Percentiles rank a stretch among this genome's conserved stretches.
Evolutionary conservation across 768 basidiomycete genomes (phyloP).

Genomic region (Phlegmacium glaucopus): DNA sequence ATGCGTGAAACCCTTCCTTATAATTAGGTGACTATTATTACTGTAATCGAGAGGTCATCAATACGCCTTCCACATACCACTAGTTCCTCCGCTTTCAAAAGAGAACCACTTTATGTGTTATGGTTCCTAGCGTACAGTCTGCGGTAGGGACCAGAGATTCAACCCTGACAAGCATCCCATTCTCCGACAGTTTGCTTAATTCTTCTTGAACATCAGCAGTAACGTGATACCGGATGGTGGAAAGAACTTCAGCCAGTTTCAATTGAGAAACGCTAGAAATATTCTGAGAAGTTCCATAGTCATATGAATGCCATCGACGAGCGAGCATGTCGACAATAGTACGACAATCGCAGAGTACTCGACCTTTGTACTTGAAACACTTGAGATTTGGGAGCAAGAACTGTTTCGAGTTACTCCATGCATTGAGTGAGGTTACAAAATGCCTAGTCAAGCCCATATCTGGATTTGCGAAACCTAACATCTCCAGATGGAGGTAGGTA

Average conservation of each 20-base stretch:
- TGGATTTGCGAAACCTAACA: conserved; percentile 1
- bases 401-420: conserved; percentile 1
- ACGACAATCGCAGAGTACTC: conserved; percentile 1
- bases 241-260: background rate
- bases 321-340: background rate
- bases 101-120: too few relatives aligned
- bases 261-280: background rate
- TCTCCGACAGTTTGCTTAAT: background rate
- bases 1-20: too few relatives aligned
- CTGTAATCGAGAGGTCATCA: too few relatives aligned
- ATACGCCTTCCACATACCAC: too few relatives aligned
- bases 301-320: background rate
- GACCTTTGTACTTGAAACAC: conserved; percentile 11
- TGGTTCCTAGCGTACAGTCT: too few relatives aligned
- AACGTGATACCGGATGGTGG: background rate
- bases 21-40: too few relatives aligned
- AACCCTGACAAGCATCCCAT: background rate
- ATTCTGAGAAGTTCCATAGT: background rate
- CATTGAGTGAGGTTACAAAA: conserved; percentile 7
- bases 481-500: conserved; percentile 9
- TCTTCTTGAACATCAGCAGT: background rate
- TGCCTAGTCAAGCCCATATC: conserved; percentile 9
- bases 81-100: too few relatives aligned
- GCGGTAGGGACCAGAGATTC: background rate
- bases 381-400: conserved; percentile 10